Percentiles rank a stretch among this genome's conserved stretches.
These are phyloP conservation scores for Plasmodium malariae DNA, from an alignment of 169 alveolate genomes.

Conservation along the genomic window DNA sequence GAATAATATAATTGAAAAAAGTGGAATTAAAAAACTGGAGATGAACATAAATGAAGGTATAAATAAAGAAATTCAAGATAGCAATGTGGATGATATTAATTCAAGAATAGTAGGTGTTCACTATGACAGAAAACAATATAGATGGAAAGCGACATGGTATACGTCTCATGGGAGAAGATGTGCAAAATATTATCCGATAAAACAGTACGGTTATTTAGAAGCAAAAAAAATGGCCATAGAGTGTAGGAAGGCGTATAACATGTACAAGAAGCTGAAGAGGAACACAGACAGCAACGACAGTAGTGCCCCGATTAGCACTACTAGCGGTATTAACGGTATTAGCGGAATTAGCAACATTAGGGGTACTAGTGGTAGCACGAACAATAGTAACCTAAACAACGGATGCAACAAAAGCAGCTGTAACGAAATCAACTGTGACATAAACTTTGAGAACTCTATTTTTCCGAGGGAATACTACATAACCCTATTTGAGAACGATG, in stretches of 20 bases:
- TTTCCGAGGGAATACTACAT: slow-evolving; percentile 68
- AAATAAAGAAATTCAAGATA: slow-evolving; percentile 48
- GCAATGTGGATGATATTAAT: slow-evolving; percentile 76
- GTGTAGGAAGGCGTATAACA: slow-evolving; percentile 71
- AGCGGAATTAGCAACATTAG: too few species aligned
- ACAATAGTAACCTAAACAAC: background rate
- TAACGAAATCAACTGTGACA: background rate
- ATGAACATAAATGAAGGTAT: slow-evolving; percentile 14
- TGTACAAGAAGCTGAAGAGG: slow-evolving; percentile 46
- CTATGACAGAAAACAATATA: slow-evolving; percentile 82
- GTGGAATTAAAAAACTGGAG: slow-evolving; percentile 14
- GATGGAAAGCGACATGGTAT: slow-evolving; percentile 88
- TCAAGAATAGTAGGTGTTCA: slow-evolving; percentile 82
- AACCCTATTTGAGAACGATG: slow-evolving; percentile 71
- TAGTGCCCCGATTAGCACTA: background rate
- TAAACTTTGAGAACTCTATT: slow-evolving; percentile 35
- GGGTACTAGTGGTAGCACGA: background rate
- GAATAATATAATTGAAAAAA: background rate
- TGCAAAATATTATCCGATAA: slow-evolving; percentile 82
- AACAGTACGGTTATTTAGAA: slow-evolving; percentile 82
- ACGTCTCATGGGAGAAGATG: slow-evolving; percentile 83
- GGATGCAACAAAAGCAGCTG: slow-evolving; percentile 15
- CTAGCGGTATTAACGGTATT: background rate
- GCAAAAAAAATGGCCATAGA: slow-evolving; percentile 85
- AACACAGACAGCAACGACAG: slow-evolving; percentile 12